Evolutionary conservation across 2,329 filamentous ascomycete genomes (phyloP).

Genomic region (Talaromyces atroroseus): DNA sequence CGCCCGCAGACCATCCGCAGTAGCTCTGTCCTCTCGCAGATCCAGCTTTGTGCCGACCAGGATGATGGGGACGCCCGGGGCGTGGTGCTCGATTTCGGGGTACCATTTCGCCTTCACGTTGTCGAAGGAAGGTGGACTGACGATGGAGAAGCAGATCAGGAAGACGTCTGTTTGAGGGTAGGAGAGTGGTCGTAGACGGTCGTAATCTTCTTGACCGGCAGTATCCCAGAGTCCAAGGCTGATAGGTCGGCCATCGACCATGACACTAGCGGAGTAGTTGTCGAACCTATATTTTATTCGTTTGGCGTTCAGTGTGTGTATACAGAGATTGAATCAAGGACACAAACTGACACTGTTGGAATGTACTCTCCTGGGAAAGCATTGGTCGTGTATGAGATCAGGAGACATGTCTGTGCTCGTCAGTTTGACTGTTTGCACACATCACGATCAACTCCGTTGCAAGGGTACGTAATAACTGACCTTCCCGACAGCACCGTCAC

Average conservation of each 20-base stretch:
- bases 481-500: conserved; percentile 98
- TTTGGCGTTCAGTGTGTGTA: conserved; percentile 3
- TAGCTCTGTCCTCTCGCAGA: conserved; percentile 80
- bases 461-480: conserved; percentile 47
- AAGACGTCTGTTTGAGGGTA: conserved; percentile 99
- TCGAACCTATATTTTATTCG: conserved; percentile 63
- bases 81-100: conserved; percentile 95
- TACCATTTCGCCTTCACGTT: conserved; percentile 99
- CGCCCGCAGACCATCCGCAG: conserved; percentile 72
- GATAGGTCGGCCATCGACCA: conserved; percentile 97
- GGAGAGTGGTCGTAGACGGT: conserved; percentile 85
- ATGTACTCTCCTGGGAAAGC: conserved; percentile 99
- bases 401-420: conserved; percentile 75
- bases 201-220: conserved; percentile 97
- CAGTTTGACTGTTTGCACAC: conserved; percentile 16
- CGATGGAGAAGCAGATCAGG: conserved; percentile 96
- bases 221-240: conserved; percentile 98
- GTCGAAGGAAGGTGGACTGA: conserved; percentile 95
- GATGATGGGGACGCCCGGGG: conserved; percentile 91
- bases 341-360: conserved; percentile 65
- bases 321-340: conserved; percentile 14
- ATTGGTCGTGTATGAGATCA: conserved; percentile 99
- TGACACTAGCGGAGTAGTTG: conserved; percentile 98
- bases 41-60: conserved; percentile 96
- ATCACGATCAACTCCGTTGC: neutral